Base-by-base conservation (phyloP, 352 stramenopile genomes). In the Aphanomyces invadans region DNA sequence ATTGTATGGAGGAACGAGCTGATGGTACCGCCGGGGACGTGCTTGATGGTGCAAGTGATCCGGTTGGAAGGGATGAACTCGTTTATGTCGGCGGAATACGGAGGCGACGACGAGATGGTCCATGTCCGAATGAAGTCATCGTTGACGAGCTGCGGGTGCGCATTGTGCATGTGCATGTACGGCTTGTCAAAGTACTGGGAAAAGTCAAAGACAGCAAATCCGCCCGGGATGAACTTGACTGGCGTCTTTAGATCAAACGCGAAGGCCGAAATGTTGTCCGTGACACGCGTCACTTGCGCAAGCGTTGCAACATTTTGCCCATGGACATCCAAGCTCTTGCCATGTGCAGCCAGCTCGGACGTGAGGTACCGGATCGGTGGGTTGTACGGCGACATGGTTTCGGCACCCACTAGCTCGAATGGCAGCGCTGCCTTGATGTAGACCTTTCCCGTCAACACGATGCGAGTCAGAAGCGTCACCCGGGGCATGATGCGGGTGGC, bases 91-190 rank as follows among this genome's bases (percentile, higher is more conserved):
- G 7, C 12, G 19, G 44, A 36, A 23, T 29, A 65, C 23, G 57
- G 57, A 3, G 38, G 39, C 12, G 25, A 29, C 4, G 21, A 53
- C 17, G 61, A 68, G n/a, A 68, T 60, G 31, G 61, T 68, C 61
- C 61, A 68, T 32, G 61, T 68, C 29, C 61, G 61, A 17, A 68
- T 36, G 32, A 33, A 68, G 61, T 68, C 61, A 23, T 68, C 61
- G 48, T 68, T 68, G 46, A 68, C 7, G 26, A 26, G 39, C 32
- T 68, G 45, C 5, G 61, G 61, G 19, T 48, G 59, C 7, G 4
- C 26, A 5, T 68, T 25, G 48, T 61, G 49, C 61, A 68, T 68
- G 61, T 68, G 61, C 4, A 15, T 15, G 49, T 68, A 68, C 48
- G 31, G 12, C 17, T 36, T 26, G 17, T 53, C 4, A 3, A 53